phyloP scores from a whole-genome alignment of 495 filamentous ascomycete species.

The Tricharina praecox region DNA sequence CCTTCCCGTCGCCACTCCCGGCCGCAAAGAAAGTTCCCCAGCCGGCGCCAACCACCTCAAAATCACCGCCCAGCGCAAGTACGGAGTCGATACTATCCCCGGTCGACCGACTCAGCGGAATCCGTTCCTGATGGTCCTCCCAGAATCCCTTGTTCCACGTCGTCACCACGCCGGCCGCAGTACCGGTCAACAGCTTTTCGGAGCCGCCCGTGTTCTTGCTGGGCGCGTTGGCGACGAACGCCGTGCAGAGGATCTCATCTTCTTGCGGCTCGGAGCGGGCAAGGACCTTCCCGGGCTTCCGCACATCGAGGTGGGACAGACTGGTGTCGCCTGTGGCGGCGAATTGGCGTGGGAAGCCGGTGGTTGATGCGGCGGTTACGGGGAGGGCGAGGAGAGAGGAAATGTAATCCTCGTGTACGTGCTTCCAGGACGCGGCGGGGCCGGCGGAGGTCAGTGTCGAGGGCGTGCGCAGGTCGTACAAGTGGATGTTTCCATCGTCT shows the following conservation, averaged over 20 bases:
- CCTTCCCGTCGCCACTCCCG: constrained; percentile 21
- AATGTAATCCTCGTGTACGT: constrained; percentile 79
- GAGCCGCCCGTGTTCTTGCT: constrained; percentile 45
- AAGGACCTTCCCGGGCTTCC: constrained; percentile 48
- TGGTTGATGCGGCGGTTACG: constrained; percentile 55
- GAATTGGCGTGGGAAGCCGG: constrained; percentile 81
- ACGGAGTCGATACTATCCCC: constrained; percentile 22
- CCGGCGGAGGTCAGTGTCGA: constrained; percentile 31
- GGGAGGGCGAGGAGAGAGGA: constrained; percentile 76
- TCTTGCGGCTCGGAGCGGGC: constrained; percentile 83
- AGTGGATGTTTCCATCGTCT: constrained; percentile 72
- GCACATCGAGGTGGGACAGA: constrained; percentile 70
- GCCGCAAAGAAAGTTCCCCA: constrained; percentile 16
- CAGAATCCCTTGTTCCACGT: constrained; percentile 86
- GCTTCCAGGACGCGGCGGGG: constrained; percentile 37
- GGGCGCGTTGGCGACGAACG: constrained; percentile 49
- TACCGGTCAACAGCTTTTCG: constrained; percentile 64
- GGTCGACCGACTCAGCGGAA: constrained; percentile 38
- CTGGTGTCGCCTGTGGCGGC: constrained; percentile 81
- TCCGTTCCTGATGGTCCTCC: constrained; percentile 84
- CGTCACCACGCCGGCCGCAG: constrained; percentile 61
- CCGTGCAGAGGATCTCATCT: constrained; percentile 69
- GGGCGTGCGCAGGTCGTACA: constrained; percentile 72
- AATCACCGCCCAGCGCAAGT: constrained; percentile 13
- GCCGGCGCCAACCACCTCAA: constrained; percentile 3